Conservation (phyloP, 78 protist genomes). For the Creolimax fragrantissima region DNA sequence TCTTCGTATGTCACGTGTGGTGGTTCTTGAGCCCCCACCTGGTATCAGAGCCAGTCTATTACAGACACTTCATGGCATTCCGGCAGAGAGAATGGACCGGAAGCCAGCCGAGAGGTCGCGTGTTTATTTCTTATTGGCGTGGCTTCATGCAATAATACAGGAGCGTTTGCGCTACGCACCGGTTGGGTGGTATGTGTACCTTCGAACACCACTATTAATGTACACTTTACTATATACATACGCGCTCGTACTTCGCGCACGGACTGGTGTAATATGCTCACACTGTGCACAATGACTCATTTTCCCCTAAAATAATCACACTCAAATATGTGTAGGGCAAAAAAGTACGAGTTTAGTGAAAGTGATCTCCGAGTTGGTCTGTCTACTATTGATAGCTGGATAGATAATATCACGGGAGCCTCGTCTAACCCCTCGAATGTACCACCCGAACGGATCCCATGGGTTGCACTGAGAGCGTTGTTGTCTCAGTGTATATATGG, state of each 20-base stretch:
- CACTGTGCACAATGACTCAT: too few relatives aligned
- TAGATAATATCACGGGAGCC: slow-evolving; percentile 50
- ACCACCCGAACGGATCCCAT: slow-evolving; percentile 67
- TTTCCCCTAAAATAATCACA: too few relatives aligned
- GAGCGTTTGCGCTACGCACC: slow-evolving; percentile 90
- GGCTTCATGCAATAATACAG: slow-evolving; percentile 87
- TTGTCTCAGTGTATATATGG: slow-evolving; percentile 58
- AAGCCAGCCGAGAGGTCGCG: slow-evolving; percentile 77
- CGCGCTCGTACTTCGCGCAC: neutral
- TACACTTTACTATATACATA: neutral
- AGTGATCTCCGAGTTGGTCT: slow-evolving; percentile 78
- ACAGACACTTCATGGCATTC: slow-evolving; percentile 39
- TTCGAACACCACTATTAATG: neutral
- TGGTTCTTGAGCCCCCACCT: slow-evolving; percentile 88
- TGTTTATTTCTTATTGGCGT: slow-evolving; percentile 80
- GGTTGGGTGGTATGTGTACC: slow-evolving; percentile 76
- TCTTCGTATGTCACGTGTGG: slow-evolving; percentile 63
- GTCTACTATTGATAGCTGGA: slow-evolving; percentile 81
- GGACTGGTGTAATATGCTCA: too few relatives aligned
- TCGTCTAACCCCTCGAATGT: slow-evolving; percentile 14
- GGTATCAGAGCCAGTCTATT: slow-evolving; percentile 76
- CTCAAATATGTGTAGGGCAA: slow-evolving; percentile 7
- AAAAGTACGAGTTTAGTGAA: slow-evolving; percentile 84
- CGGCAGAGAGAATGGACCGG: neutral
- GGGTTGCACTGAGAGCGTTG: slow-evolving; percentile 69